Evolutionary conservation across 441 rosid genomes (phyloP).

Genomic region (Erysimum pusillum): DNA sequence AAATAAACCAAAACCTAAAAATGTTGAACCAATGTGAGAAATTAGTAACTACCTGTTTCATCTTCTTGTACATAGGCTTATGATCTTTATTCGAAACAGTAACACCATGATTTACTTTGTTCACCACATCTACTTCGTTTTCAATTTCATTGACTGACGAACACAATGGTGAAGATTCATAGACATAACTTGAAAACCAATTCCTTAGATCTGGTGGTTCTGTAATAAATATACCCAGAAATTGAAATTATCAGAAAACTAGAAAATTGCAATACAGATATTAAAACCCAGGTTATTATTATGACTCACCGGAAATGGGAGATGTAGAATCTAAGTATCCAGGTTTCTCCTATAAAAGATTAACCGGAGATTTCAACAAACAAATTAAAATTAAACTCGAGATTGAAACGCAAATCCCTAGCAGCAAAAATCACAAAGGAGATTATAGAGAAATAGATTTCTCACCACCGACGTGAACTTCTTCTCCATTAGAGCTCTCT

Average conservation of each 20-base stretch:
- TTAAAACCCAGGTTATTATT: neutral
- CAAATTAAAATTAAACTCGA: neutral
- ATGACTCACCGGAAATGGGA: conserved; percentile 38
- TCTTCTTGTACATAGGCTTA: conserved; percentile 20
- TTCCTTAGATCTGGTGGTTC: conserved; percentile 46
- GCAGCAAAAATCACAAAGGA: neutral
- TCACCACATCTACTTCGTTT: neutral
- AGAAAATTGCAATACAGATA: neutral
- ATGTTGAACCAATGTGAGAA: neutral
- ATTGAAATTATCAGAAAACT: neutral
- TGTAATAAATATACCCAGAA: conserved; percentile 13
- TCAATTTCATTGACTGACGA: conserved; percentile 22
- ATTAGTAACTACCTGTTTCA: conserved; percentile 12
- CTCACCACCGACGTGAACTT: conserved; percentile 1
- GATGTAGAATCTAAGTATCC: conserved; percentile 35
- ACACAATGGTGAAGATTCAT: conserved; percentile 34
- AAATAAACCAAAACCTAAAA: neutral
- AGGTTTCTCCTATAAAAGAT: conserved; percentile 10
- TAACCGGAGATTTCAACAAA: neutral
- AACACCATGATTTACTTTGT: neutral
- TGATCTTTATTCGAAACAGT: conserved; percentile 15
- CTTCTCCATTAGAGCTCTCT: conserved; percentile 23
- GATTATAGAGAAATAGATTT: neutral
- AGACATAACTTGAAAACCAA: conserved; percentile 46
- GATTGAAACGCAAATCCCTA: neutral